Percentiles rank a stretch among this genome's conserved stretches.
These are phyloP conservation scores for Neoboletus magnificus DNA, from an alignment of 768 basidiomycete species.

Conservation along the genomic window DNA sequence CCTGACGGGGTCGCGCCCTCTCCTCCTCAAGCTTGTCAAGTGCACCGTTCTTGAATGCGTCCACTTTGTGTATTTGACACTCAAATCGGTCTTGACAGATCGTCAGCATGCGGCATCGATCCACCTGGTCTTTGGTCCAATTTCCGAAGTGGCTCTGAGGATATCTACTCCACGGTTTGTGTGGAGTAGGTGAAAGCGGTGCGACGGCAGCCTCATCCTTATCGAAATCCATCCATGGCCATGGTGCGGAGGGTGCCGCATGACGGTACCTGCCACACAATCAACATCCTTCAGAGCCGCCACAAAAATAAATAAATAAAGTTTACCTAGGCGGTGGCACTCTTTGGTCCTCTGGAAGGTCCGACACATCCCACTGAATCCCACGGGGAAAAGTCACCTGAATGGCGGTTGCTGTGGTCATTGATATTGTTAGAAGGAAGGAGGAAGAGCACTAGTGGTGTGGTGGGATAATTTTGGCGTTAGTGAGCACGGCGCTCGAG, in stretches of 20 bases:
- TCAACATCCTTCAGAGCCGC: slow-evolving; percentile 1
- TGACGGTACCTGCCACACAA: slow-evolving; percentile 34
- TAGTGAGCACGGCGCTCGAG: too few species aligned
- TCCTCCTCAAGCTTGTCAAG: slow-evolving; percentile 15
- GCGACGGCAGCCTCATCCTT: slow-evolving; percentile 16
- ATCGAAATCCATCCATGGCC: slow-evolving; percentile 41
- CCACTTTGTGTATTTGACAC: slow-evolving; percentile 23
- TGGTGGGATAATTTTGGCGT: too few species aligned
- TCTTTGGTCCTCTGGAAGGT: too few species aligned
- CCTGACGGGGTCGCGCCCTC: background rate
- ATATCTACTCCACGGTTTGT: slow-evolving; percentile 36
- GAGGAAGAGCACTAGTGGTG: too few species aligned
- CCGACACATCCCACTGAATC: too few species aligned
- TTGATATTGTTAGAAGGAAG: too few species aligned
- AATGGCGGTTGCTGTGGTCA: too few species aligned
- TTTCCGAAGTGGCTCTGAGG: slow-evolving; percentile 54
- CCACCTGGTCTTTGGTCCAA: slow-evolving; percentile 48
- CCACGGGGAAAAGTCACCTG: too few species aligned
- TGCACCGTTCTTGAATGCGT: slow-evolving; percentile 11
- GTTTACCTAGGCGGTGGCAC: too few species aligned
- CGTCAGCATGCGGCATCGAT: slow-evolving; percentile 32
- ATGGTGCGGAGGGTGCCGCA: slow-evolving; percentile 38
- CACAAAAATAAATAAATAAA: too few species aligned
- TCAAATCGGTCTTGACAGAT: slow-evolving; percentile 11
- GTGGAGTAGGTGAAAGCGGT: background rate